A percentile compares a stretch with the other conserved stretches of the same genome.
phyloP scores from a whole-genome alignment of 2,329 filamentous ascomycete species.

The Colletotrichum sp. region DNA sequence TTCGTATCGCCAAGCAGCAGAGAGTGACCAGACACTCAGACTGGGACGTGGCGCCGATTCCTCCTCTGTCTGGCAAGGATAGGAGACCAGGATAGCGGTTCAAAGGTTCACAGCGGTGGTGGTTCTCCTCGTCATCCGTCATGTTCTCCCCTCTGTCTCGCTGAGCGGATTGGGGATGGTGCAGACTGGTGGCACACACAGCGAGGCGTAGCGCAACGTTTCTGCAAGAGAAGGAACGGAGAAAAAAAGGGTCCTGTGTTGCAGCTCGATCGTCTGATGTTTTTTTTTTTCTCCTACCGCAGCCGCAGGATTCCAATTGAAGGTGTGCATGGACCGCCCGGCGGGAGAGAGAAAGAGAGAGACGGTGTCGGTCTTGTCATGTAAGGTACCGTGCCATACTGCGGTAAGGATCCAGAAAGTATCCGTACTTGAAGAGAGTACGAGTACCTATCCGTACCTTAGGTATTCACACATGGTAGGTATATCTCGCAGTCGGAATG shows the following conservation, averaged over 20 bases:
- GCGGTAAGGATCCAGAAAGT: neutral
- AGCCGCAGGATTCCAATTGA: neutral
- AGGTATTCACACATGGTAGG: neutral
- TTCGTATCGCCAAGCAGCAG: neutral
- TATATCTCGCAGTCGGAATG: neutral
- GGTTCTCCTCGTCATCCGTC: neutral
- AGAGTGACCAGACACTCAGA: neutral
- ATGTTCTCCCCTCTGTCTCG: neutral
- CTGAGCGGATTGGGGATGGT: neutral
- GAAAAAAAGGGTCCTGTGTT: neutral
- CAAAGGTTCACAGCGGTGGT: neutral
- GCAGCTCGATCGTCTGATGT: conserved; percentile 19
- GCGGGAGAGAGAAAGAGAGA: neutral
- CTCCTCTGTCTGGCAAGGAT: neutral
- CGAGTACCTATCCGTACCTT: neutral
- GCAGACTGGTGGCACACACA: neutral
- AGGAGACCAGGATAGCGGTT: neutral
- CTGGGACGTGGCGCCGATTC: neutral
- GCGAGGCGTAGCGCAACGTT: neutral
- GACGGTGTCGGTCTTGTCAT: neutral
- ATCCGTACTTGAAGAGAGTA: neutral
- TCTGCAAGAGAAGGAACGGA: conserved; percentile 2
- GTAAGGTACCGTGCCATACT: neutral
- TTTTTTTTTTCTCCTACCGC: neutral
- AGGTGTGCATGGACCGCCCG: neutral